Percentiles rank a stretch among this genome's conserved stretches.
Conservation (phyloP, 202 grass and related monocot genomes). For the Zoysia matrella region DNA sequence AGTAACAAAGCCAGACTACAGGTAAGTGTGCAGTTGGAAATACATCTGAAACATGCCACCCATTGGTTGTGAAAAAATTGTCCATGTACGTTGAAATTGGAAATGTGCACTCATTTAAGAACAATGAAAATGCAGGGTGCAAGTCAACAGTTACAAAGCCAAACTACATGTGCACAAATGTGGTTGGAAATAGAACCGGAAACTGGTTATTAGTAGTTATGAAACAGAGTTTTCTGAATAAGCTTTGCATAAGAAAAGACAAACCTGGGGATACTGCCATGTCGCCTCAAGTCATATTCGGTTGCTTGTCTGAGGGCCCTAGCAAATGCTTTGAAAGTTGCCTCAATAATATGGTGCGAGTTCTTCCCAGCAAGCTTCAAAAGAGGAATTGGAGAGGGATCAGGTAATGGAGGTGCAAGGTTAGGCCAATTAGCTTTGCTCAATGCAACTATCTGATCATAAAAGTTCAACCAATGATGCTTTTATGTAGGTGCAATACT, state of each 20-base stretch:
- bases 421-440: not conserved
- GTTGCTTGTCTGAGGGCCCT: slow-evolving; percentile 92
- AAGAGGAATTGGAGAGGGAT: slow-evolving; percentile 8
- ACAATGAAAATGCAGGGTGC: not conserved
- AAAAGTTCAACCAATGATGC: not conserved
- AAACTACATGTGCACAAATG: not conserved
- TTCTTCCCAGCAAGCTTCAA: slow-evolving; percentile 85
- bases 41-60: not conserved
- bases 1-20: not conserved
- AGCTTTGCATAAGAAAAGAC: slow-evolving; percentile 16
- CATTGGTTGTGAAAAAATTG: not conserved
- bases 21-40: not conserved
- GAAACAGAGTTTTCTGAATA: slow-evolving; percentile 17
- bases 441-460: not conserved
- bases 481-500: not conserved
- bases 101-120: not conserved
- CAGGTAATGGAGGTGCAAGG: not conserved
- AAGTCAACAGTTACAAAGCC: not conserved
- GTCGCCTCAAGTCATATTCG: slow-evolving; percentile 75
- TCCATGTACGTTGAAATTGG: not conserved
- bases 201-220: not conserved
- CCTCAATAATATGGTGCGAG: slow-evolving; percentile 86
- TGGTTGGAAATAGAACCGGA: not conserved
- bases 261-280: slow-evolving; percentile 80
- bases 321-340: slow-evolving; percentile 94